These are phyloP conservation scores for Candida hungchunana DNA, from an alignment of 805 yeast species.

Conservation along the genomic window DNA sequence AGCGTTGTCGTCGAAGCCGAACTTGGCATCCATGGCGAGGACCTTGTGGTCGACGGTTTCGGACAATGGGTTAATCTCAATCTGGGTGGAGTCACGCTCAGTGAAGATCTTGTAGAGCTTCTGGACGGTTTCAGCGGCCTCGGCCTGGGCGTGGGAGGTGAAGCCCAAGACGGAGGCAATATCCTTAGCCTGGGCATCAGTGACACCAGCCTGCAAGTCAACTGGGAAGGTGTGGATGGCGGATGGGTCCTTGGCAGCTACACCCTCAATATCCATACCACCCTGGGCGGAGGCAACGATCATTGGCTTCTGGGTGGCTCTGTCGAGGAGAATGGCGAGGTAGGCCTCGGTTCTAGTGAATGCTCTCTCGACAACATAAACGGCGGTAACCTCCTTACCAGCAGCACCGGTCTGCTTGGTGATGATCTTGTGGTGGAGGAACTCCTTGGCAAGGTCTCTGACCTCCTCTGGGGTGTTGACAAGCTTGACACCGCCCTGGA, in stretches of 20 bases:
- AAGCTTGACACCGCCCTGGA: conserved; percentile 94
- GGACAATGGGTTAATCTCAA: conserved; percentile 96
- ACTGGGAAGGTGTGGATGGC: conserved; percentile 88
- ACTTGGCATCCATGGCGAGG: conserved; percentile 98
- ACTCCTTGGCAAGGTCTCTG: conserved; percentile 75
- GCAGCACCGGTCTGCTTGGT: conserved; percentile 98
- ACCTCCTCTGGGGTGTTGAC: conserved; percentile 85
- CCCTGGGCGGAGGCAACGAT: conserved; percentile 97
- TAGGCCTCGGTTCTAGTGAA: conserved; percentile 94
- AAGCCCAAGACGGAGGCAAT: conserved; percentile 82
- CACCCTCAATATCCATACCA: conserved; percentile 99
- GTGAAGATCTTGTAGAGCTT: conserved; percentile 84
- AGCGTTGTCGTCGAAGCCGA: conserved; percentile 97
- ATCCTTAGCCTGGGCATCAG: conserved; percentile 67
- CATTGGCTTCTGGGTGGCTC: conserved; percentile 84
- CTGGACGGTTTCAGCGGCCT: conserved; percentile 84
- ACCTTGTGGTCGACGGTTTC: conserved; percentile 89
- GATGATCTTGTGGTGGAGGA: conserved; percentile 89
- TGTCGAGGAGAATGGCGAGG: conserved; percentile 91
- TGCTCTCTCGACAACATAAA: conserved; percentile 91
- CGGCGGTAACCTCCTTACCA: conserved; percentile 96
- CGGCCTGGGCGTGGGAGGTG: conserved; percentile 68
- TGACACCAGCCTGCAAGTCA: conserved; percentile 73
- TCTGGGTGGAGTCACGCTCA: conserved; percentile 95
- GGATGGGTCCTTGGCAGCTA: conserved; percentile 84